phyloP scores from a whole-genome alignment of 208 protist species.

The Tritrichomonas foetus region DNA sequence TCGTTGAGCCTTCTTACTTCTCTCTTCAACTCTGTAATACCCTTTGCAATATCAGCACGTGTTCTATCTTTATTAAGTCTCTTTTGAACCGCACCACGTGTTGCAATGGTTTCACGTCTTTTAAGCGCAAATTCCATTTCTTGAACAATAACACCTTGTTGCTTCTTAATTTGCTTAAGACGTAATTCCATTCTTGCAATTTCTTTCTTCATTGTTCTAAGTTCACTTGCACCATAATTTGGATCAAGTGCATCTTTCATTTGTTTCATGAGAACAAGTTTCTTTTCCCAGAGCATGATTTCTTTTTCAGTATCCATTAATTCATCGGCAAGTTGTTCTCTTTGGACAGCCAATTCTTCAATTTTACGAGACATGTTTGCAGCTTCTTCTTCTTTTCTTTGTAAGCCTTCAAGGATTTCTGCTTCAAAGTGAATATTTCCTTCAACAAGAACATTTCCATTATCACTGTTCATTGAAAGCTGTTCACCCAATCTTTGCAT shows the following conservation, averaged over 20 bases:
- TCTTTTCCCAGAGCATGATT: conserved; percentile 13
- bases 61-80: conserved; percentile 10
- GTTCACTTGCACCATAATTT: conserved; percentile 15
- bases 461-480: background rate
- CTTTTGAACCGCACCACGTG: background rate
- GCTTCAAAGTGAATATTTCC: conserved; percentile 5
- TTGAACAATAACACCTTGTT: background rate
- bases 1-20: background rate
- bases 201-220: conserved; percentile 31
- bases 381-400: conserved; percentile 1
- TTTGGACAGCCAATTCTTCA: background rate
- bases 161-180: background rate
- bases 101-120: background rate
- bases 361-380: background rate
- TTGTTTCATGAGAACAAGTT: background rate
- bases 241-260: conserved; percentile 37
- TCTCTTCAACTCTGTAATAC: background rate
- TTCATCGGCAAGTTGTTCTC: background rate
- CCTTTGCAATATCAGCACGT: background rate
- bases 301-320: background rate
- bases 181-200: background rate
- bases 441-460: background rate
- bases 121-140: conserved; percentile 18
- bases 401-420: background rate
- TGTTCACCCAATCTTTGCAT: background rate